phyloP scores from a whole-genome alignment of 257 asterid species.

The Ilex asprella region DNA sequence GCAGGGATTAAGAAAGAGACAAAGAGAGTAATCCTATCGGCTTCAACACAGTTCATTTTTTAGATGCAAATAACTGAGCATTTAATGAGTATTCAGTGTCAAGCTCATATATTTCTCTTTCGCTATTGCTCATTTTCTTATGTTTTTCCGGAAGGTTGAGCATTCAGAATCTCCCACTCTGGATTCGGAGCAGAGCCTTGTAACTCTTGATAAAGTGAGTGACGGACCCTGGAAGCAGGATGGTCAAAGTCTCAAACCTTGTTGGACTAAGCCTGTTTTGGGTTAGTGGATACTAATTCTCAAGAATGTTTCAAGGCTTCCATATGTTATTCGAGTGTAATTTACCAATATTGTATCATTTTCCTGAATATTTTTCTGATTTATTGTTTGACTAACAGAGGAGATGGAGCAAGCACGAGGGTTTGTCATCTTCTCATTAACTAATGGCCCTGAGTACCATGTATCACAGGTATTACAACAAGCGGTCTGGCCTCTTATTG shows the following conservation, averaged over 20 bases:
- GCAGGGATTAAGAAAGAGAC: no score
- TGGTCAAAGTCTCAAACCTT: conserved; percentile 57
- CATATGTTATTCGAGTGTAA: no score
- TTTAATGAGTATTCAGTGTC: no score
- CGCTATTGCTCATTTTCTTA: conserved; percentile 6
- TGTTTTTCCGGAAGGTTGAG: conserved; percentile 26
- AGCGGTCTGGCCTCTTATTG: neutral
- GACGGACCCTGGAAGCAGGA: conserved; percentile 67
- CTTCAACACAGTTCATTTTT: no score
- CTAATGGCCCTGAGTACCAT: conserved; percentile 98
- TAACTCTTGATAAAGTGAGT: conserved; percentile 39
- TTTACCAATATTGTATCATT: neutral
- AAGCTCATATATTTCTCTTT: neutral
- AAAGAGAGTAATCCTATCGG: no score
- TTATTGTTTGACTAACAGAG: conserved; percentile 36
- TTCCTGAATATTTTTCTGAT: neutral
- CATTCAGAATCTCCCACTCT: conserved; percentile 25
- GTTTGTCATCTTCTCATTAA: conserved; percentile 75
- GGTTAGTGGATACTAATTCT: conserved; percentile 30
- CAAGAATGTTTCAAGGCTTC: neutral
- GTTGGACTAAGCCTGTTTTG: conserved; percentile 76
- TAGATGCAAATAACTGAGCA: no score
- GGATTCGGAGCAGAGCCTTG: conserved; percentile 43
- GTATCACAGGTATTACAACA: conserved; percentile 73
- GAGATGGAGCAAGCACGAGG: conserved; percentile 72